Percentiles rank a stretch among this genome's conserved stretches.
These are phyloP conservation scores for Sordaria brevicollis DNA, from an alignment of 495 filamentous ascomycete genomes.

Conservation along the genomic window DNA sequence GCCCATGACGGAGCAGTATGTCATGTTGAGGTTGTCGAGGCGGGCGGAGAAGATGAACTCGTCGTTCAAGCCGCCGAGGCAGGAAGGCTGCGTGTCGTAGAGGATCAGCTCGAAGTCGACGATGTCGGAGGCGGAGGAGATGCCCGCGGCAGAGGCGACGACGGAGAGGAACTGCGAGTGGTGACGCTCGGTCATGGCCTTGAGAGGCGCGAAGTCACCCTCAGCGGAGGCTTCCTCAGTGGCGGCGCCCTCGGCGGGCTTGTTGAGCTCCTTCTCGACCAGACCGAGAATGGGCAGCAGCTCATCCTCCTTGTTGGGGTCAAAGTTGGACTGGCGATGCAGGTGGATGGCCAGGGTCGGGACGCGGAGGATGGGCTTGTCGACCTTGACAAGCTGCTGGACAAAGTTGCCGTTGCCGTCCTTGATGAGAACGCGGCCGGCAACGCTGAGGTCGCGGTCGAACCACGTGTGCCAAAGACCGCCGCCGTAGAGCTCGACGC, in stretches of 20 bases:
- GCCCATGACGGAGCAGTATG: constrained; percentile 73
- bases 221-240: constrained; percentile 32
- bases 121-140: constrained; percentile 54
- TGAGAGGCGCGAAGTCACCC: constrained; percentile 58
- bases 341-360: constrained; percentile 91
- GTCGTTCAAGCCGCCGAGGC: constrained; percentile 79
- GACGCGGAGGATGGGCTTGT: constrained; percentile 82
- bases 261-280: constrained; percentile 76
- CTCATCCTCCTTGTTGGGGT: constrained; percentile 95
- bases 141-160: constrained; percentile 70
- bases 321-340: constrained; percentile 70
- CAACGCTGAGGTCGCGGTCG: constrained; percentile 86
- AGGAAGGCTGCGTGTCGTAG: constrained; percentile 87
- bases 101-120: constrained; percentile 93
- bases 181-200: constrained; percentile 71
- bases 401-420: constrained; percentile 60
- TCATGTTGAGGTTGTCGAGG: constrained; percentile 92
- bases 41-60: constrained; percentile 91
- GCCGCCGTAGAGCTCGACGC: constrained; percentile 92
- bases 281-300: constrained; percentile 88
- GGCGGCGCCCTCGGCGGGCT: constrained; percentile 30
- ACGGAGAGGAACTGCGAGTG: constrained; percentile 78
- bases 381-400: constrained; percentile 82
- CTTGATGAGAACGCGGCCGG: constrained; percentile 78
- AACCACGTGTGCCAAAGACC: constrained; percentile 85